Base-by-base conservation (phyloP, 306 rosid species). In the Alnus rubra region DNA sequence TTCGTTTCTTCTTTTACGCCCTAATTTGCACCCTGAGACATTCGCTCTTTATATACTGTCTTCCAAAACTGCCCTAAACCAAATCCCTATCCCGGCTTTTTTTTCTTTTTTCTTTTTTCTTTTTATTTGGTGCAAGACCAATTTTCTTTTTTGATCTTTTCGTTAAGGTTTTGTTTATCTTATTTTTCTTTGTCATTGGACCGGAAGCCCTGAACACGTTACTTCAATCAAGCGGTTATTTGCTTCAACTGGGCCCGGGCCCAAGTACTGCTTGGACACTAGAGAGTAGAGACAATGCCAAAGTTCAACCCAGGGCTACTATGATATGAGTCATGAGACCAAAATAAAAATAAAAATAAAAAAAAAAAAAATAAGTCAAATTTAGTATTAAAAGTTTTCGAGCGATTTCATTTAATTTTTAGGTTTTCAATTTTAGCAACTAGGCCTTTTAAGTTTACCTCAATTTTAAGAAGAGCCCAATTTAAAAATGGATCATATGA, bases 1-100 rank as follows among this genome's bases (percentile, higher is more conserved):
- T 88, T 89, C 82, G 90, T 89, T 82, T 87, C 80, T 92, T 92
- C 95, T 89, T 79, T 92, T 89, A 87, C 91, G 92, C 97, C 97
- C 96, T 89, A 92, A 81, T 78, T 76, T 55, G 44, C 49, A 35
- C 35, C 4, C 82, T 0, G 81, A 33, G 80, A 23, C 51, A 79
- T 72, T 74, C 80, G 83, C 78, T 79, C 23, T 45, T 55, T 88
- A 39, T 90, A 85, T 89, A 92, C 81, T 70, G 28, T 33, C 39
- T 51, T 70, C 76, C 76, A 44, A 88, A 91, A 91, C 89, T 91
- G 74, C 89, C 96, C 94, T 89, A 89, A 49, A 87, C 96, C 85
- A 79, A 90, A 85, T 77, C 69, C 42, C 35, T 31, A 69, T 59
- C 56, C 53, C 28, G 28, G 28, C 28, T 23, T 23, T 23, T 1